Evolutionary conservation across 257 asterid genomes (phyloP).

Genomic region (Solanum chiquidenum): DNA sequence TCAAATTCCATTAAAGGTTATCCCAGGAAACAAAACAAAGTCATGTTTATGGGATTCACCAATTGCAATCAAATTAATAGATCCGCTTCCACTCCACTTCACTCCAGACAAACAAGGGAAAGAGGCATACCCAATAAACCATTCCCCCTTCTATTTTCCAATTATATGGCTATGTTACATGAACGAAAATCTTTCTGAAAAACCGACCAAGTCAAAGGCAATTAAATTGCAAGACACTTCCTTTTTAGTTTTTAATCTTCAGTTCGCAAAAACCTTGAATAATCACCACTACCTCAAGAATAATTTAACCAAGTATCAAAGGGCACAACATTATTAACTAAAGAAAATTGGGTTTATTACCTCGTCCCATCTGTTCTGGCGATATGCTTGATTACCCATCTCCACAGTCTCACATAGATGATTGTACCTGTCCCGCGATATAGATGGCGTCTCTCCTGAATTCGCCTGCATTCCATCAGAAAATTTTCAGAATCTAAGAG

Average conservation of each 20-base stretch:
- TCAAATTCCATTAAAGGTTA: neutral
- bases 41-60: neutral
- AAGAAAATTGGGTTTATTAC: conserved; percentile 22
- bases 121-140: neutral
- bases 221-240: neutral
- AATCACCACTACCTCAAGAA: neutral
- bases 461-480: conserved; percentile 23
- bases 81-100: neutral
- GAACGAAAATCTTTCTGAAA: neutral
- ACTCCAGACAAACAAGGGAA: neutral
- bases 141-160: neutral
- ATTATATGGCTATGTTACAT: neutral
- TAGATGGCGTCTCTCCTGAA: conserved; percentile 37
- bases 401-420: conserved; percentile 54
- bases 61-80: neutral
- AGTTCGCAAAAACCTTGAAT: neutral
- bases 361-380: conserved; percentile 60
- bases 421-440: conserved; percentile 52
- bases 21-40: neutral
- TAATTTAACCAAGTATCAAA: neutral
- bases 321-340: neutral
- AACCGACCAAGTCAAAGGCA: neutral
- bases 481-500: neutral
- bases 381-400: conserved; percentile 60
- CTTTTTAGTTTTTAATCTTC: neutral